Evolutionary conservation across 1,139 yeast species (phyloP).

Genomic region (Geotrichum bryndzae): DNA sequence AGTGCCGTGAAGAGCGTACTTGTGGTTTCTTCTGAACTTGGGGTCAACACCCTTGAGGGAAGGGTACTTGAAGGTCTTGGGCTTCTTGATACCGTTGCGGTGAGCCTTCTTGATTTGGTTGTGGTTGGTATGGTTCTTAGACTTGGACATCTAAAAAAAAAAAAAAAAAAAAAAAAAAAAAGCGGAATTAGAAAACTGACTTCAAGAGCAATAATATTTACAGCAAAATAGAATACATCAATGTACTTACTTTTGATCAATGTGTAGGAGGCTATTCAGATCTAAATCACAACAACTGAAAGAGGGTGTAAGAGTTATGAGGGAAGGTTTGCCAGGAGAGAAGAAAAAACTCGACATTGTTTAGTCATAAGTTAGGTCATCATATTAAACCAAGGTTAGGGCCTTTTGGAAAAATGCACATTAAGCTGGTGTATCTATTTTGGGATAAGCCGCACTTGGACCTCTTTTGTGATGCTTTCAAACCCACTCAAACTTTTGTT

Average conservation of each 20-base stretch:
- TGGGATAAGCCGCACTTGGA: conserved; percentile 6
- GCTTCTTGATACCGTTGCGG: conserved; percentile 99
- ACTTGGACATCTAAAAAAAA: conserved; percentile 60
- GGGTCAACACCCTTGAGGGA: conserved; percentile 98
- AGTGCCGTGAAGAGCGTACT: conserved; percentile 12
- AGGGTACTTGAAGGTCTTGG: conserved; percentile 95
- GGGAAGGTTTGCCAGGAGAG: not conserved
- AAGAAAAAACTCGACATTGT: not conserved
- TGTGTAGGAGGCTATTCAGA: not conserved
- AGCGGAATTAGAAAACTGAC: not conserved
- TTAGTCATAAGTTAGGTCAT: not conserved
- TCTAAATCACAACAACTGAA: not conserved
- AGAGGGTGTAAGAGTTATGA: not conserved
- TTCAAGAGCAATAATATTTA: not conserved
- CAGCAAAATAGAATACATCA: not conserved
- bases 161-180: conserved; percentile 4
- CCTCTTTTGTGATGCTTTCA: conserved; percentile 2
- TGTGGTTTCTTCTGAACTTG: conserved; percentile 99
- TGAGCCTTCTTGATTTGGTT: conserved; percentile 99
- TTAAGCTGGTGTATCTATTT: not conserved
- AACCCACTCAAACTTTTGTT: conserved; percentile 12
- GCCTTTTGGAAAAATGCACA: not conserved
- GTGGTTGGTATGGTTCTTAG: conserved; percentile 99
- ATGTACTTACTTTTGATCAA: not conserved
- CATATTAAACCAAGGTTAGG: not conserved